Conservation (phyloP, 345 rosid genomes). For the Camelina neglecta region DNA sequence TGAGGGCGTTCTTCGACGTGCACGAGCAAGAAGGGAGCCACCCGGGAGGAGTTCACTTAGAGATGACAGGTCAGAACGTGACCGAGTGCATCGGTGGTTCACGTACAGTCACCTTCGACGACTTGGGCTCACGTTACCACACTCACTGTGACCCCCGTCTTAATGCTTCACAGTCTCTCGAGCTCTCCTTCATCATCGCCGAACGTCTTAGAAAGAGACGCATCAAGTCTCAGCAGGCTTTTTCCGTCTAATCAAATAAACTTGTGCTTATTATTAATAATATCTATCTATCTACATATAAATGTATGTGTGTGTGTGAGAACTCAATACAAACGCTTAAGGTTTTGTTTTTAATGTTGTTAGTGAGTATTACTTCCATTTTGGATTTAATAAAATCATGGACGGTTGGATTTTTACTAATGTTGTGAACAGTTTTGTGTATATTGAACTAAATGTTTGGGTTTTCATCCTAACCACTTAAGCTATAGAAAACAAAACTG, state of each 20-base stretch:
- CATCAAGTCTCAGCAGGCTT: slow-evolving; percentile 52
- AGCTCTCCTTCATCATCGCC: slow-evolving; percentile 70
- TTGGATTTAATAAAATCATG: slow-evolving; percentile 22
- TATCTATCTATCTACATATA: slow-evolving; percentile 1
- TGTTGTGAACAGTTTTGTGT: slow-evolving; percentile 8
- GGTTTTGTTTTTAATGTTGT: slow-evolving; percentile 28
- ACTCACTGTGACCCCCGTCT: background rate
- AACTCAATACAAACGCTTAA: slow-evolving; percentile 34
- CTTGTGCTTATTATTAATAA: background rate
- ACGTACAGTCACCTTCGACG: background rate
- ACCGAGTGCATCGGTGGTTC: slow-evolving; percentile 75
- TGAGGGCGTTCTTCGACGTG: slow-evolving; percentile 50
- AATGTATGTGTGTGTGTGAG: slow-evolving; percentile 8
- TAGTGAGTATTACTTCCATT: slow-evolving; percentile 20
- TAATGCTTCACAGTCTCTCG: slow-evolving; percentile 57
- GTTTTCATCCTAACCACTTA: background rate
- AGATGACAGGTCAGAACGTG: slow-evolving; percentile 79
- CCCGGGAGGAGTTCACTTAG: slow-evolving; percentile 71
- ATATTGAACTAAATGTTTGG: background rate
- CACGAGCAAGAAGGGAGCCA: slow-evolving; percentile 68
- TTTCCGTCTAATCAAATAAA: slow-evolving; percentile 33
- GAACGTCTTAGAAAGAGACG: slow-evolving; percentile 78
- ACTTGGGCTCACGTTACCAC: background rate
- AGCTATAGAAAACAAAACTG: background rate
- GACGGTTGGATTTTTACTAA: slow-evolving; percentile 1